Percentiles rank a stretch among this genome's conserved stretches.
These are phyloP conservation scores for Metroxylon sagu DNA, from an alignment of 176 grass and related monocot genomes.

Conservation along the genomic window DNA sequence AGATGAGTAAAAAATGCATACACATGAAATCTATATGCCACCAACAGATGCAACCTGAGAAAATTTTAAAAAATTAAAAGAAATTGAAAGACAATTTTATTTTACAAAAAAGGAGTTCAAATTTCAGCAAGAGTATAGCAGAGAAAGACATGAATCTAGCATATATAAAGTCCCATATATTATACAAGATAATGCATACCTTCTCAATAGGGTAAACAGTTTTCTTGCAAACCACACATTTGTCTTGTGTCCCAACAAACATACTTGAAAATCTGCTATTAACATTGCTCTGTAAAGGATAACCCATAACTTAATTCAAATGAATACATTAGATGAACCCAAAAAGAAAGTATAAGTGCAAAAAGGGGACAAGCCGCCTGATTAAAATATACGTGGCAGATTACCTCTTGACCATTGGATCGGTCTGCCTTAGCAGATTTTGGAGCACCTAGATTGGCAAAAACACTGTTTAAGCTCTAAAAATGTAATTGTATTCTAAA, in stretches of 20 bases:
- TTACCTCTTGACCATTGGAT: slow-evolving; percentile 60
- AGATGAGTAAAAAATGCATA: too few species aligned
- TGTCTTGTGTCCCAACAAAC: slow-evolving; percentile 85
- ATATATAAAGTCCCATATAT: too few species aligned
- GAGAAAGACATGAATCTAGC: too few species aligned
- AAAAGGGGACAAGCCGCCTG: not conserved
- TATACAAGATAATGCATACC: slow-evolving; percentile 31
- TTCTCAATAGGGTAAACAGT: slow-evolving; percentile 91
- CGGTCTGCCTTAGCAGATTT: slow-evolving; percentile 65
- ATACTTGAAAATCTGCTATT: slow-evolving; percentile 73
- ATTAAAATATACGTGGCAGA: not conserved
- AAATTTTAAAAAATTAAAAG: too few species aligned
- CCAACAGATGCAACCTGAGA: too few species aligned
- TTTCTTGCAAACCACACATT: slow-evolving; percentile 81
- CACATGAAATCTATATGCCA: too few species aligned
- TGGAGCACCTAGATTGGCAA: slow-evolving; percentile 38
- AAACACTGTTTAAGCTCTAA: not conserved
- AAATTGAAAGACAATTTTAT: too few species aligned
- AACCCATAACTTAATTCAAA: too few species aligned
- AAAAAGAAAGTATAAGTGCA: too few species aligned
- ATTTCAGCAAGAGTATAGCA: too few species aligned
- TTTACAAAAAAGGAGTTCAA: too few species aligned
- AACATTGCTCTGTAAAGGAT: slow-evolving; percentile 34
- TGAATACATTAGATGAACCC: too few species aligned
- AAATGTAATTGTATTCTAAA: not conserved